These are phyloP conservation scores for Aspergillus asperescens DNA, from an alignment of 495 filamentous ascomycete genomes.

Conservation along the genomic window DNA sequence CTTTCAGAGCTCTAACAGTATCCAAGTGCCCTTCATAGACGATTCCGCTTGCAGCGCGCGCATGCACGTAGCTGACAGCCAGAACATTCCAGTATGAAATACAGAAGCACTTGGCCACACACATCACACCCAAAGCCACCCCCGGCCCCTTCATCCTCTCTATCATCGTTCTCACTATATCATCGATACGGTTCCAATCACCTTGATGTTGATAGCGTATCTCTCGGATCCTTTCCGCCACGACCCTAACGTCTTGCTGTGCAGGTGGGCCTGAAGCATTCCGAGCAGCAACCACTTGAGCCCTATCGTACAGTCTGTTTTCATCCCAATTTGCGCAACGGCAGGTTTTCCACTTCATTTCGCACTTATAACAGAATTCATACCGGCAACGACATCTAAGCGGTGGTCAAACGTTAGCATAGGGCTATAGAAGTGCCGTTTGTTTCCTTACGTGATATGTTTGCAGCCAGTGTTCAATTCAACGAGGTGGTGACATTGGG, in stretches of 20 bases:
- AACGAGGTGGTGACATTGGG: conserved; percentile 22
- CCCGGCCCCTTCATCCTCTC: neutral
- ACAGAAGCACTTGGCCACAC: neutral
- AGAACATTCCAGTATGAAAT: conserved; percentile 6
- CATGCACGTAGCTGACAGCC: conserved; percentile 10
- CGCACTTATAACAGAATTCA: conserved; percentile 25
- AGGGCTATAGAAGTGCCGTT: neutral
- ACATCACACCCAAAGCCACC: conserved; percentile 5
- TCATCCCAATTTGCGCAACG: conserved; percentile 40
- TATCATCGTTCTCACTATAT: neutral
- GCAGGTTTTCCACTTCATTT: conserved; percentile 45
- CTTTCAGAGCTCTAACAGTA: neutral
- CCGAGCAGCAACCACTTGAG: conserved; percentile 9
- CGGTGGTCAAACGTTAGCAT: neutral
- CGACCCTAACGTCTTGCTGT: neutral
- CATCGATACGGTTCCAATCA: conserved; percentile 2
- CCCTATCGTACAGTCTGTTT: conserved; percentile 25
- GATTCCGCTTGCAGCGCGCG: conserved; percentile 5
- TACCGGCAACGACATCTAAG: conserved; percentile 14
- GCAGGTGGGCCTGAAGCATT: neutral
- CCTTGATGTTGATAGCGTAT: neutral
- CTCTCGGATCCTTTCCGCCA: neutral
- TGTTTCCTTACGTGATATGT: conserved; percentile 22
- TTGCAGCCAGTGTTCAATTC: conserved; percentile 22
- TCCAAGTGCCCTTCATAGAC: conserved; percentile 1